A percentile compares a stretch with the other conserved stretches of the same genome.
Conservation (phyloP, 129 eudicot species). For the Scalesia atractyloides region DNA sequence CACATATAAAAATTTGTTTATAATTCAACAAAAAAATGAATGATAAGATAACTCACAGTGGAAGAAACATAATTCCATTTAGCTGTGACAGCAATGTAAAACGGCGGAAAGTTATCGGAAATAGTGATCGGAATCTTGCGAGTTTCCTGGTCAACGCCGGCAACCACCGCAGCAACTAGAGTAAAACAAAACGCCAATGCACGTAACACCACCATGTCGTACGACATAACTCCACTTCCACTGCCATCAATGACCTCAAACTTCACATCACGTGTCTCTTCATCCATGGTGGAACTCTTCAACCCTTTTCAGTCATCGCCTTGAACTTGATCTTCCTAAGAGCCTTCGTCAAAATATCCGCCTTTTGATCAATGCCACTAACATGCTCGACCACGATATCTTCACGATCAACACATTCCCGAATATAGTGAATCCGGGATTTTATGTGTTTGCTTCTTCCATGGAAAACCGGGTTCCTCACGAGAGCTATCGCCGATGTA, state of each 20-base stretch:
- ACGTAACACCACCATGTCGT: constrained; percentile 30
- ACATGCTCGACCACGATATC: too few species aligned
- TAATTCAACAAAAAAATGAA: neutral
- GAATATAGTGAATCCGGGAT: too few species aligned
- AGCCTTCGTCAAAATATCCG: too few species aligned
- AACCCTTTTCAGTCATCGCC: too few species aligned
- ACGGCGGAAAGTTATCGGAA: constrained; percentile 15
- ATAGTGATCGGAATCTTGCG: constrained; percentile 26
- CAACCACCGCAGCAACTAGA: constrained; percentile 28
- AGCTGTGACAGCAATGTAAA: constrained; percentile 24
- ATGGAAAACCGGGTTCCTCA: too few species aligned
- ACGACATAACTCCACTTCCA: neutral
- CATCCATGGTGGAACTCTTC: constrained; percentile 14
- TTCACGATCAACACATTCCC: too few species aligned
- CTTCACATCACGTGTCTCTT: constrained; percentile 20
- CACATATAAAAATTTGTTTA: too few species aligned
- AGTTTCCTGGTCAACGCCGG: constrained; percentile 26
- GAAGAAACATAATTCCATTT: constrained; percentile 39
- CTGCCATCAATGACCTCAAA: neutral
- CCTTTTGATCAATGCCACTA: too few species aligned
- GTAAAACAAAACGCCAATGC: constrained; percentile 24
- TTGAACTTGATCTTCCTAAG: too few species aligned
- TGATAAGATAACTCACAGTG: constrained; percentile 3
- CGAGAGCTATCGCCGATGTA: too few species aligned
- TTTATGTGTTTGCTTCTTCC: too few species aligned